Evolutionary conservation across 1,284 basidiomycete genomes (phyloP), one percentile per base, ranked within the genome.

Genomic region (Thelephora terrestris): DNA sequence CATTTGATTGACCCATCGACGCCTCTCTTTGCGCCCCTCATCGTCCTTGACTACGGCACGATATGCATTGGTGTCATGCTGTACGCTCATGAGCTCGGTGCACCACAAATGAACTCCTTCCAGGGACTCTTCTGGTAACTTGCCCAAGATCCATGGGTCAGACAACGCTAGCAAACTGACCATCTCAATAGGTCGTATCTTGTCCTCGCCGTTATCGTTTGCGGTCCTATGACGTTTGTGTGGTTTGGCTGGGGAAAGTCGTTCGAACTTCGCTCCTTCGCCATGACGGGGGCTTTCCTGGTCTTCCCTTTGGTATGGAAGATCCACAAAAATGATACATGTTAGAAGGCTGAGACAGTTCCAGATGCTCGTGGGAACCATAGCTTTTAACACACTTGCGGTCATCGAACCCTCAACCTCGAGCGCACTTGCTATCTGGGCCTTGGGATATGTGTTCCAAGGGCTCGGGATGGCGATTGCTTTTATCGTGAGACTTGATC

Each of bases 291-390:
- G 1, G 39, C 39, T 2, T 42, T 42, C 18, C 25, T 42, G 17
- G 39, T 42, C 21, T 42, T 42, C 25, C 39, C 39, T 3, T 42
- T 42, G 39, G 39, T 42, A 42, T 18, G 39, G 10, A 23, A 5
- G n/a, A 42, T 14, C 25, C 10, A 12, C 10, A 42, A 32, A 12
- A 32, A 14, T 12, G 3, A 3, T 12, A 14, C 29, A 12, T 12
- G 3, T 9, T 12, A 32, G 5, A 32, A 12, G 14, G 29, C 29
- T 32, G 29, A 32, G 29, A 10, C 7, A 3, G 5, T 10, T 42
- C 10, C 25, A 42, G 39, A 42, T 42, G 39, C 39, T 42, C 21
- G 39, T 42, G 39, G 39, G 39, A 16, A 42, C 39, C 12, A 42
- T 42, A 42, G 39, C 39, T 25, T 25, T 42, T 18, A 42, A 42